A percentile compares a stretch with the other conserved stretches of the same genome.
Evolutionary conservation across 179 eudicot species (phyloP).

Genomic region (Silene noctiflora): DNA sequence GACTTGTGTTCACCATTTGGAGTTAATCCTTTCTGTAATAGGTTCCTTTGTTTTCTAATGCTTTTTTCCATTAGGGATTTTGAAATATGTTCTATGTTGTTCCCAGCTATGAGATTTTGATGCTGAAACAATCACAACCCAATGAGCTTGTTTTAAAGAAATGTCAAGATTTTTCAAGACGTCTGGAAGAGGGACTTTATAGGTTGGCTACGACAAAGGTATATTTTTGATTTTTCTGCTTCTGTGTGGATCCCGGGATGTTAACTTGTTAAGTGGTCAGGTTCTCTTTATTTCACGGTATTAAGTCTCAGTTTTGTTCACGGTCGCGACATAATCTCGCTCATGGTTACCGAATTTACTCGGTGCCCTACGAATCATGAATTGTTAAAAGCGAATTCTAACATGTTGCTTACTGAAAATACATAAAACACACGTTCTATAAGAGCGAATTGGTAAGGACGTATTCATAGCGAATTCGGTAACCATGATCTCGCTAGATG

Average conservation of each 20-base stretch:
- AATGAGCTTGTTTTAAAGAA: constrained; percentile 37
- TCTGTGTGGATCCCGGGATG: constrained; percentile 12
- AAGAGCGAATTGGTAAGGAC: too few species aligned
- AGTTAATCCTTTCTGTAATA: neutral
- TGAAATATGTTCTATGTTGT: neutral
- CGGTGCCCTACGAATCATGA: too few species aligned
- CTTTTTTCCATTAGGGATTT: neutral
- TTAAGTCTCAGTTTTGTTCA: neutral
- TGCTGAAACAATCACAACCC: constrained; percentile 48
- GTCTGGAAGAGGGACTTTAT: constrained; percentile 69
- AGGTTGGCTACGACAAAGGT: constrained; percentile 63
- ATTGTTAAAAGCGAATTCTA: too few species aligned
- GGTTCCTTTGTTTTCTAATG: neutral
- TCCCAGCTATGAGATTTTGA: constrained; percentile 57
- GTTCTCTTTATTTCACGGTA: neutral
- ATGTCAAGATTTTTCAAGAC: constrained; percentile 56
- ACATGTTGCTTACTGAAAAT: too few species aligned
- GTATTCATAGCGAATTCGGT: too few species aligned
- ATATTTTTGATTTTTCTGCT: neutral
- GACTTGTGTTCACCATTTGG: neutral
- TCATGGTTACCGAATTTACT: too few species aligned
- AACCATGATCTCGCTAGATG: neutral
- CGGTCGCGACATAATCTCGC: neutral
- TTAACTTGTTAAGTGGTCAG: neutral
- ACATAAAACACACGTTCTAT: too few species aligned